phyloP scores from a whole-genome alignment of 495 filamentous ascomycete species.

The Echria macrotheca region DNA sequence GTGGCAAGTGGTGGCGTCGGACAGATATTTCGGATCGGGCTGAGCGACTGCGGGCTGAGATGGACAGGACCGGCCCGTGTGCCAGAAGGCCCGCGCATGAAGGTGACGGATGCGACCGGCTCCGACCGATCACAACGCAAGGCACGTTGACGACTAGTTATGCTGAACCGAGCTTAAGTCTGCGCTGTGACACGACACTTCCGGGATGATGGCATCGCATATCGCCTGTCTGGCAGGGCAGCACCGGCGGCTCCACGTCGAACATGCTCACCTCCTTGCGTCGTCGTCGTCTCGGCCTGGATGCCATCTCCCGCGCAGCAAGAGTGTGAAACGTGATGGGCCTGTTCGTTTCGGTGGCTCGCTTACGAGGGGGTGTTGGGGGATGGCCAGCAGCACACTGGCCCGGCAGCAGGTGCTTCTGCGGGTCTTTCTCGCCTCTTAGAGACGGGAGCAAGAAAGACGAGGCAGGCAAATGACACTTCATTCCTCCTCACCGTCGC shows the following conservation, averaged over 20 bases:
- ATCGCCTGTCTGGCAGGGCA: constrained; percentile 5
- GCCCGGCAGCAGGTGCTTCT: not conserved
- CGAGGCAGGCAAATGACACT: not conserved
- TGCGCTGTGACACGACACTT: not conserved
- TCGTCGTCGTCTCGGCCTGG: constrained; percentile 8
- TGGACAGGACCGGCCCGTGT: no score
- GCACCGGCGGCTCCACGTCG: not conserved
- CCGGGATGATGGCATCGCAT: constrained; percentile 9
- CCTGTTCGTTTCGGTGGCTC: constrained; percentile 8
- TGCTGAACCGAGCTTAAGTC: not conserved
- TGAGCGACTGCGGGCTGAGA: no score
- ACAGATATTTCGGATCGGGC: no score
- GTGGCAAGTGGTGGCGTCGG: no score
- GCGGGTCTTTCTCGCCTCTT: not conserved
- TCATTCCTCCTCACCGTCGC: no score
- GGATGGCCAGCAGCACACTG: not conserved
- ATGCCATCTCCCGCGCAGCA: constrained; percentile 16
- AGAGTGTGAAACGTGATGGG: constrained; percentile 19
- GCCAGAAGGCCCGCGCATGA: no score
- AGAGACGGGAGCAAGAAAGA: not conserved
- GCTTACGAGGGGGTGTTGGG: not conserved
- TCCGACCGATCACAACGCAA: constrained; percentile 3
- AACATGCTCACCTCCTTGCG: constrained; percentile 11
- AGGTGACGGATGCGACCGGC: no score
- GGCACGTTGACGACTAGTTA: not conserved